Conservation (phyloP, 1,139 yeast genomes). For the Suhomyces anneliseae region DNA sequence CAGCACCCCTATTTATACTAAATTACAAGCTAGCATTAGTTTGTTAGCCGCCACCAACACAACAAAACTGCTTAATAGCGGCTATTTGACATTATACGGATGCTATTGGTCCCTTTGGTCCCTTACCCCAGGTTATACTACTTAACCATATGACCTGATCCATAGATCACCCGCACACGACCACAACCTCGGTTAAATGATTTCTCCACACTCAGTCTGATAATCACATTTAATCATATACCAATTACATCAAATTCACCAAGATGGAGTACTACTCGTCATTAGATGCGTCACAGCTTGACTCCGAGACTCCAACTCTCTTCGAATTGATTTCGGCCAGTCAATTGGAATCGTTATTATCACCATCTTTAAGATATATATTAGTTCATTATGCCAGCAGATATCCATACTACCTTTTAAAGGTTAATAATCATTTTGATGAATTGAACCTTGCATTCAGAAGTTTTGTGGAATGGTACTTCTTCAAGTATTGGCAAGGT, state of each 20-base stretch:
- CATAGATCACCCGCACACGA: slow-evolving; percentile 3
- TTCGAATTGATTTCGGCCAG: slow-evolving; percentile 81
- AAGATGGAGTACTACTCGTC: slow-evolving; percentile 82
- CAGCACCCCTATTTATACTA: background rate
- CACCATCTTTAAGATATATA: slow-evolving; percentile 81
- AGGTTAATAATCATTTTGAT: slow-evolving; percentile 69
- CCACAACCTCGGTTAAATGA: slow-evolving; percentile 3
- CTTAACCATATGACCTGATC: no score
- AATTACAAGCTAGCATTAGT: no score
- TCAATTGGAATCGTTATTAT: slow-evolving; percentile 73
- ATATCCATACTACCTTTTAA: slow-evolving; percentile 69
- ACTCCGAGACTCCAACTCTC: slow-evolving; percentile 74
- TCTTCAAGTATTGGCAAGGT: slow-evolving; percentile 74
- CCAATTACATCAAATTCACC: background rate
- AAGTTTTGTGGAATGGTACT: slow-evolving; percentile 72
- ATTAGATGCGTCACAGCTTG: slow-evolving; percentile 71
- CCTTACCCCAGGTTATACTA: no score
- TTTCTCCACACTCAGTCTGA: slow-evolving; percentile 11
- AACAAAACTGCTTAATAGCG: no score
- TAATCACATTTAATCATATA: slow-evolving; percentile 55
- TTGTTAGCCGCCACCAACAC: no score
- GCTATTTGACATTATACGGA: no score
- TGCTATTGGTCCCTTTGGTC: no score
- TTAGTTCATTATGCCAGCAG: slow-evolving; percentile 78
- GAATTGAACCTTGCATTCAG: slow-evolving; percentile 66